These are phyloP conservation scores for Phytopythium ostracodes DNA, from an alignment of 352 stramenopile genomes.

Conservation along the genomic window DNA sequence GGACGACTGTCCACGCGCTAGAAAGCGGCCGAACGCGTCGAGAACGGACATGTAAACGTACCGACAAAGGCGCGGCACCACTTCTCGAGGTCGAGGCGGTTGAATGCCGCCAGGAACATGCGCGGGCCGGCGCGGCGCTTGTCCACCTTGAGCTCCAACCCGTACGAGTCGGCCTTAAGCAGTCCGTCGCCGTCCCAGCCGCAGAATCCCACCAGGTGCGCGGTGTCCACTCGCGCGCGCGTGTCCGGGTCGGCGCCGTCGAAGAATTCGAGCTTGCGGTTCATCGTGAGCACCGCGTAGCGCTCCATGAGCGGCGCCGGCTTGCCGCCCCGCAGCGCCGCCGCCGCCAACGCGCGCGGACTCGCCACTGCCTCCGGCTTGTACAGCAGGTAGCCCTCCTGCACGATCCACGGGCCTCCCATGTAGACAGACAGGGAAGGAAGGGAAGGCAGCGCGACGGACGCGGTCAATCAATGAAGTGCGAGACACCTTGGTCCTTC, in stretches of 20 bases:
- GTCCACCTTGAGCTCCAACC: slow-evolving; percentile 74
- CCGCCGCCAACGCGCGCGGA: slow-evolving; percentile 1
- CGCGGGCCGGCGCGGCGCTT: slow-evolving; percentile 34
- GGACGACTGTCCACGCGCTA: not conserved
- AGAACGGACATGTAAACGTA: slow-evolving; percentile 7
- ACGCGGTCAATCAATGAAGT: too few relatives aligned
- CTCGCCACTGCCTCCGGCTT: slow-evolving; percentile 22
- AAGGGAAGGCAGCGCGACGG: not conserved
- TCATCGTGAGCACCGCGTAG: slow-evolving; percentile 74
- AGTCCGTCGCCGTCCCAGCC: slow-evolving; percentile 73
- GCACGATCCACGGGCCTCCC: slow-evolving; percentile 51
- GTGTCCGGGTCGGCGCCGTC: slow-evolving; percentile 28
- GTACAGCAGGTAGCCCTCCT: slow-evolving; percentile 51
- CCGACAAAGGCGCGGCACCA: slow-evolving; percentile 73
- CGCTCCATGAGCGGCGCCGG: slow-evolving; percentile 34
- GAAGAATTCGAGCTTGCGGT: slow-evolving; percentile 78
- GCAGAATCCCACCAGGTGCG: slow-evolving; percentile 62
- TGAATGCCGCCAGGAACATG: slow-evolving; percentile 71
- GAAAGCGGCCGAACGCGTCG: not conserved
- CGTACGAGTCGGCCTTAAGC: slow-evolving; percentile 73
- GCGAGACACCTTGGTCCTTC: not conserved
- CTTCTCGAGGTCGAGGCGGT: slow-evolving; percentile 78
- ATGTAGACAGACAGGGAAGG: too few relatives aligned
- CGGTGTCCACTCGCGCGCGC: slow-evolving; percentile 31
- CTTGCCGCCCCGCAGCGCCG: slow-evolving; percentile 6